Base-by-base conservation (phyloP, 164 flowering plant genomes). In the Liquidambar formosana region DNA sequence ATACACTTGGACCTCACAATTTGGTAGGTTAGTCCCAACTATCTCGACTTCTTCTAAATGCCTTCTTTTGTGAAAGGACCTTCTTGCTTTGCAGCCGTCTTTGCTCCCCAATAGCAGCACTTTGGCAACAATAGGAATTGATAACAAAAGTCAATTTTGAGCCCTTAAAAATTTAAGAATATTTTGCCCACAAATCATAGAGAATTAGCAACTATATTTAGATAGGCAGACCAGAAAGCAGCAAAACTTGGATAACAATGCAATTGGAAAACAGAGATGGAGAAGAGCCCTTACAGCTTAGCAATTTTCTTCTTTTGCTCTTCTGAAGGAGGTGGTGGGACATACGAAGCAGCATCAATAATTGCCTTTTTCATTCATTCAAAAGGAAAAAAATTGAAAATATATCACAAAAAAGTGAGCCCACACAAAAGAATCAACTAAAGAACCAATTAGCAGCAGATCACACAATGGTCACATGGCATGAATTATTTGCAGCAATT, bases 251-350 rank as follows among this genome's bases (percentile, higher is more conserved):
- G 15, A 46, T 13, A 5, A 19, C 45, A 41, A 62, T 15, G 8
- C 12, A 59, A 47, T 46, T 13, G 22, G 18, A 11, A 45, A 65
- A 58, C 27, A 25, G 27, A 47, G 21, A 52, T 44, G 27, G 18
- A 13, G 51, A 61, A n/a, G 68, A 68, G 66, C 41, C 21, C 91
- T 83, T 78, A 94, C 97, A 94, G 45, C 74, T 90, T 85, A 5
- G 86, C 89, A 52, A 95, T 88, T 73, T 85, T 95, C 77, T 90
- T 93, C 79, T 92, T 89, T 68, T 89, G 92, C 80, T 90, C 98
- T 77, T 85, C 90, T 47, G 98, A 89, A 64, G 99, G 99, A 51
- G 98, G 98, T 59, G 98, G 99, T 19, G 98, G 99, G 58, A 96
- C 98, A 76, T 93, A 93, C 25, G 96, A 73, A 72, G 99, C 97